Evolutionary conservation across 805 yeast genomes (phyloP).

Genomic region (Peterozyma xylosa): DNA sequence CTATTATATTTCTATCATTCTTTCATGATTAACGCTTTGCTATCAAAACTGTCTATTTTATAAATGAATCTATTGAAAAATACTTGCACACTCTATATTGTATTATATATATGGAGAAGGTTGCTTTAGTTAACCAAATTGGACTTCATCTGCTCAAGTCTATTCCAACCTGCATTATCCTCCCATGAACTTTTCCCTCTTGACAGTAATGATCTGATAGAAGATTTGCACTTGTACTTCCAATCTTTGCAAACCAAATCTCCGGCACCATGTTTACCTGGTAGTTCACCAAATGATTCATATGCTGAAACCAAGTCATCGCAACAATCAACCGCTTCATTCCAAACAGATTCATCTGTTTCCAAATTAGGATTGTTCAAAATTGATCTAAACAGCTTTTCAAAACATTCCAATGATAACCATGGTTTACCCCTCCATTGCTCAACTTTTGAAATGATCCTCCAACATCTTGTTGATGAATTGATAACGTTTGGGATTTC

Average conservation of each 20-base stretch:
- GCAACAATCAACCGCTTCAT: conserved; percentile 72
- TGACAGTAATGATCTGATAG: conserved; percentile 68
- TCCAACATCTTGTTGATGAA: conserved; percentile 68
- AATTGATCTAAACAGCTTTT: conserved; percentile 75
- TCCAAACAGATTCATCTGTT: conserved; percentile 58
- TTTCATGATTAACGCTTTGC: too few species aligned
- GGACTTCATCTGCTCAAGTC: conserved; percentile 43
- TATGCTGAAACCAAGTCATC: conserved; percentile 78
- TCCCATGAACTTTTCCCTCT: conserved; percentile 80
- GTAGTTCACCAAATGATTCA: conserved; percentile 77
- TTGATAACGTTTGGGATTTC: conserved; percentile 63
- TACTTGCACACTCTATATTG: too few species aligned
- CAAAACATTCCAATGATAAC: conserved; percentile 79
- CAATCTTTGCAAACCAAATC: conserved; percentile 88
- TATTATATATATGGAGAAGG: too few species aligned
- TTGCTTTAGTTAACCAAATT: conserved; percentile 24
- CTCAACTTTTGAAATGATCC: conserved; percentile 77
- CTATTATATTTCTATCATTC: too few species aligned
- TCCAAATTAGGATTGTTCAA: conserved; percentile 58
- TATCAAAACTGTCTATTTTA: too few species aligned
- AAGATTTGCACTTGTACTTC: conserved; percentile 74
- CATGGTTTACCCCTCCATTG: conserved; percentile 84
- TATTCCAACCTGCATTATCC: conserved; percentile 70
- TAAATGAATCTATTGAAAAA: too few species aligned
- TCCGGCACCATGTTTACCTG: conserved; percentile 73